Evolutionary conservation across 2,329 filamentous ascomycete genomes (phyloP).

Genomic region (Xylaria sp.): DNA sequence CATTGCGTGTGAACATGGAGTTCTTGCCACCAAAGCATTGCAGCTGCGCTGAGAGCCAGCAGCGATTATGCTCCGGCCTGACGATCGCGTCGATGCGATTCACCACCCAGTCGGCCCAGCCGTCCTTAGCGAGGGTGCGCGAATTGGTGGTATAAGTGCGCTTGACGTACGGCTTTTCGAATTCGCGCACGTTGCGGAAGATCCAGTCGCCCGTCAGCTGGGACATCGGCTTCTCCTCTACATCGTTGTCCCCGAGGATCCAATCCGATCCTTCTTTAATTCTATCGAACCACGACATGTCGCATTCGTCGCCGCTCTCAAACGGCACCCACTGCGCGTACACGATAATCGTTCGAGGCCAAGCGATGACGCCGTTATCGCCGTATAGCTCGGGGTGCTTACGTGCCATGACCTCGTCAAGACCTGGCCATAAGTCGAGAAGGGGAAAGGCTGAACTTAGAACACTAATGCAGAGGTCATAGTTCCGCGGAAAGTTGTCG

Average conservation of each 20-base stretch:
- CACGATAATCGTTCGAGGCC: slow-evolving; percentile 56
- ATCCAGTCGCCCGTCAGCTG: slow-evolving; percentile 59
- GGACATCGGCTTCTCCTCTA: slow-evolving; percentile 57
- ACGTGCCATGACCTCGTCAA: slow-evolving; percentile 52
- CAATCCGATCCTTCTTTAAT: slow-evolving; percentile 55
- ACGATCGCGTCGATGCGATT: slow-evolving; percentile 54
- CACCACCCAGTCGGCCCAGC: slow-evolving; percentile 55
- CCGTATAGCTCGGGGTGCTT: slow-evolving; percentile 53
- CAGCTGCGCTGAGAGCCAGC: slow-evolving; percentile 58
- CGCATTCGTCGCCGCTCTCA: slow-evolving; percentile 50
- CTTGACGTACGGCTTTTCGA: slow-evolving; percentile 61
- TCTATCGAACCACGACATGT: slow-evolving; percentile 48
- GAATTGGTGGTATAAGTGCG: slow-evolving; percentile 58
- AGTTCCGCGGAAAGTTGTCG: slow-evolving; percentile 56
- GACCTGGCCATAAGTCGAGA: slow-evolving; percentile 51
- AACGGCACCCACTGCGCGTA: slow-evolving; percentile 63
- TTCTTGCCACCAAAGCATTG: slow-evolving; percentile 58
- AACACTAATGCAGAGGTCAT: slow-evolving; percentile 60
- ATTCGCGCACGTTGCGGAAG: slow-evolving; percentile 59
- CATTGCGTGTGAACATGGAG: slow-evolving; percentile 56
- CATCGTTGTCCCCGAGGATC: slow-evolving; percentile 50
- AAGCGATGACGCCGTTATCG: slow-evolving; percentile 51
- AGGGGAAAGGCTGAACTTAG: slow-evolving; percentile 55
- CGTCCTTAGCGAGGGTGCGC: slow-evolving; percentile 53
- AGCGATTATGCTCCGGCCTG: slow-evolving; percentile 51